phyloP scores from a whole-genome alignment of 73 alveolate genomes.

The Symbiodinium pilosum region DNA sequence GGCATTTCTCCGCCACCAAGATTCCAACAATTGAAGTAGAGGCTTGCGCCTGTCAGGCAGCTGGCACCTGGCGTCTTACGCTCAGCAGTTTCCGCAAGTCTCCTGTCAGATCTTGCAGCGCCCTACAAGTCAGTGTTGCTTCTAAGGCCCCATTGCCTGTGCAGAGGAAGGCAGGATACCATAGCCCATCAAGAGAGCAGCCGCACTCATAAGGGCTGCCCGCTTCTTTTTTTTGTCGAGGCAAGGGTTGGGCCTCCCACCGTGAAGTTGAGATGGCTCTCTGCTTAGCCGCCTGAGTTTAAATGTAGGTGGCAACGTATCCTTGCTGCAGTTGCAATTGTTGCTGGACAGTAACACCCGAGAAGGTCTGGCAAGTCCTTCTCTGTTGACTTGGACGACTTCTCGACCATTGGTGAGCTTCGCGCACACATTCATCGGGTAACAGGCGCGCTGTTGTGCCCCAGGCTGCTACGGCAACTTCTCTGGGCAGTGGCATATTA shows the following conservation, averaged over 20 bases:
- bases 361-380: conserved; percentile 74
- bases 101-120: background rate
- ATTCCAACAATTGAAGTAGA: too few relatives aligned
- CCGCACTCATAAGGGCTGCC: background rate
- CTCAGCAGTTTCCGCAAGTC: background rate
- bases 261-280: conserved; percentile 60
- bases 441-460: conserved; percentile 28
- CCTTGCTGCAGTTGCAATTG: too few relatives aligned
- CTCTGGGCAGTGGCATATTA: background rate
- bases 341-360: background rate
- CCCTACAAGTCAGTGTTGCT: background rate
- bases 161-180: conserved; percentile 58
- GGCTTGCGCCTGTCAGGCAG: background rate
- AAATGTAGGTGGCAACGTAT: too few relatives aligned
- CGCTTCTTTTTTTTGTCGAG: background rate
- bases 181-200: too few relatives aligned
- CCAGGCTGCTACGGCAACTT: background rate
- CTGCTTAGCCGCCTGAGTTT: background rate
- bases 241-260: conserved; percentile 92
- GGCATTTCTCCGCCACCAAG: background rate
- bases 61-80: background rate
- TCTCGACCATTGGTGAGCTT: conserved; percentile 45
- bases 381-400: conserved; percentile 76
- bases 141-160: conserved; percentile 53
- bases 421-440: conserved; percentile 64